These are phyloP conservation scores for Penicillium chermesinum DNA, from an alignment of 495 filamentous ascomycete genomes.

Conservation along the genomic window DNA sequence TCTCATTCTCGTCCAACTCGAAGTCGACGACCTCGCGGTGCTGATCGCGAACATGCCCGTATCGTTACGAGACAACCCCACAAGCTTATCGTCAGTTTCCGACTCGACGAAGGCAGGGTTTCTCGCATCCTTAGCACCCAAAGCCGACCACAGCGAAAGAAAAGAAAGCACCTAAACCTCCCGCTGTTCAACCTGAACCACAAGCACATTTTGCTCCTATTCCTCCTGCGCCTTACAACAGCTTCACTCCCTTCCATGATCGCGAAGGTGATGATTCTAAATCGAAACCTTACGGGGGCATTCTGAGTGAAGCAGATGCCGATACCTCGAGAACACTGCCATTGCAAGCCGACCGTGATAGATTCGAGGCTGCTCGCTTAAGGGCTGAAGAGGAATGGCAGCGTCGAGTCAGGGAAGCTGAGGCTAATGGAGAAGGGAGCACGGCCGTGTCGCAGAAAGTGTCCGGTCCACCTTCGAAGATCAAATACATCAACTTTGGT, in stretches of 20 bases:
- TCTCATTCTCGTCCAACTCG: conserved; percentile 28
- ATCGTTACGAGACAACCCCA: conserved; percentile 32
- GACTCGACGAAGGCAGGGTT: conserved; percentile 54
- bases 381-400: conserved; percentile 92
- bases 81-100: conserved; percentile 55
- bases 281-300: conserved; percentile 92
- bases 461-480: conserved; percentile 84
- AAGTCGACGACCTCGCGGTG: conserved; percentile 32
- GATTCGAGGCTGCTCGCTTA: conserved; percentile 82
- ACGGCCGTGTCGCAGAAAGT: conserved; percentile 58
- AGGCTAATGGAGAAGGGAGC: conserved; percentile 43
- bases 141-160: conserved; percentile 30
- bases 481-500: conserved; percentile 97
- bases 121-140: conserved; percentile 49
- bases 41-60: conserved; percentile 33
- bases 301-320: conserved; percentile 80
- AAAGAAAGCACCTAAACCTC: conserved; percentile 35
- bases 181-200: conserved; percentile 29
- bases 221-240: conserved; percentile 51
- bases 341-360: conserved; percentile 66
- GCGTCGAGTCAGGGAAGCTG: conserved; percentile 46
- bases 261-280: conserved; percentile 84
- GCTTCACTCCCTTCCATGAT: conserved; percentile 80
- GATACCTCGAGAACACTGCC: conserved; percentile 88
- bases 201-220: conserved; percentile 45